Base-by-base conservation (phyloP, 2,329 filamentous ascomycete genomes). In the Trichoderma simmonsii region DNA sequence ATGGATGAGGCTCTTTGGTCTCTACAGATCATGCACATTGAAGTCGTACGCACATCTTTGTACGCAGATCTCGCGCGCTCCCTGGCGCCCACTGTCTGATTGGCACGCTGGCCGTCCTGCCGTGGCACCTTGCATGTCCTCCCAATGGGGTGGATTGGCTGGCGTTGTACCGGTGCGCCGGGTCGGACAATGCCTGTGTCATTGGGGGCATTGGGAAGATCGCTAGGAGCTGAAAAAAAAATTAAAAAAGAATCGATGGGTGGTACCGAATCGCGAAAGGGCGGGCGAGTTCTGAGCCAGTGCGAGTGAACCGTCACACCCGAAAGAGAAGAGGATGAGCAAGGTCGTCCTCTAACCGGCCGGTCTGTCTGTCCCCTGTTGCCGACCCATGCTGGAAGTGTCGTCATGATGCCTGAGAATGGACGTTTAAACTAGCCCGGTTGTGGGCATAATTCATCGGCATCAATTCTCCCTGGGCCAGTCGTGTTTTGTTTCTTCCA, bases 11-110 rank as follows among this genome's bases (percentile, higher is more conserved):
- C 66, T 65, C 34, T 54, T 69, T 43, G n/a, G 4, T 30, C 63
- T 70, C 43, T 32, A 72, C 26, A 70, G 71, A 72, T 72, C 66
- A 70, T 72, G 71, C 71, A 73, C 61, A 64, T 71, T 67, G 36
- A 51, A 73, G 68, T 73, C 48, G 68, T 43, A 71, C 71, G 56
- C 61, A 63, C 60, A 62, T 73, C 59, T 64, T 63, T 71, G 62
- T 66, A 51, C 68, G 71, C 68, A 73, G 71, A 73, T 73, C 71
- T 71, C 56, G 71, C 68, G 61, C 71, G 36, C 63, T 73, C 36
- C 71, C 71, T 67, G 66, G 68, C 54, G 62, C 14, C 60, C 21
- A 51, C 21, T 67, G 68, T 71, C 71, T 73, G 57, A 73, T 71
- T 39, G 61, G 54, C 32, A 64, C 56, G 60, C 32, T 71, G 68